Evolutionary conservation across 257 asterid species (phyloP).

Genomic region (Solanum ossicruentum): DNA sequence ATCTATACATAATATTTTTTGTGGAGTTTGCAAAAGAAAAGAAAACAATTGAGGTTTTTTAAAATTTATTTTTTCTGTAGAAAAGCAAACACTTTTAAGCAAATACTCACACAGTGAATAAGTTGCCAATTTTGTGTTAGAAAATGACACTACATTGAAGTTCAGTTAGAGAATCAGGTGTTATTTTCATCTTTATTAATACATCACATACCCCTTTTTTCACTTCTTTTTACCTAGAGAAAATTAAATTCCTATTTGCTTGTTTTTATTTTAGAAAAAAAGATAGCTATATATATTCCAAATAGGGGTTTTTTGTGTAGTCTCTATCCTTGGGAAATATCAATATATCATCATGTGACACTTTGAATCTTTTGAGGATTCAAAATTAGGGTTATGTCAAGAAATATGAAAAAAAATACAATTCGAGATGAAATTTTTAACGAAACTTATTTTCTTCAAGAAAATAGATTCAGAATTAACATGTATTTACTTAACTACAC

Average conservation of each 20-base stretch:
- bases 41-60: neutral
- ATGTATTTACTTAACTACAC: neutral
- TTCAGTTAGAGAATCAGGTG: constrained; percentile 18
- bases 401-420: neutral
- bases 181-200: constrained; percentile 2
- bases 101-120: neutral
- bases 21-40: neutral
- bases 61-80: neutral
- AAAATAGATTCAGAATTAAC: neutral
- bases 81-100: neutral
- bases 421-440: neutral
- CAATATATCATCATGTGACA: constrained; percentile 32
- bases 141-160: constrained; percentile 18
- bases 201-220: neutral
- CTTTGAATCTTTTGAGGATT: neutral
- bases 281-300: neutral
- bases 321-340: constrained; percentile 3
- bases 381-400: constrained; percentile 37
- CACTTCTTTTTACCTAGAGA: neutral
- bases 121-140: neutral
- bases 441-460: neutral
- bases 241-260: neutral
- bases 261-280: neutral
- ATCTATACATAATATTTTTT: neutral
- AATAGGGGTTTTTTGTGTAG: neutral